Percentiles rank a stretch among this genome's conserved stretches.
Conservation (phyloP, 768 basidiomycete species). For the Boletus eberwhitei region DNA sequence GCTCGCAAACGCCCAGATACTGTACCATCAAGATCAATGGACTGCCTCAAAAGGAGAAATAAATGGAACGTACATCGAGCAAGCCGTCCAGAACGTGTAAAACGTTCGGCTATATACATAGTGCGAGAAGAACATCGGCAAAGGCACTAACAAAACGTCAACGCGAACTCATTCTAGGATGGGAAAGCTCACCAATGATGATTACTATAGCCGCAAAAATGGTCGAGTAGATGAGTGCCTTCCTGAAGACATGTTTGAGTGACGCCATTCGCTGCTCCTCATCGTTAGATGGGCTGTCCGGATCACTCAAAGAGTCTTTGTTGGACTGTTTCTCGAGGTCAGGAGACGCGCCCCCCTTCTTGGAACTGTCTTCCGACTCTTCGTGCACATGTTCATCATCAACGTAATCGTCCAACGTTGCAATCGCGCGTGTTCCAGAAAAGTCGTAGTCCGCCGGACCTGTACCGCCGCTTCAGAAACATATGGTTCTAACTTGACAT, state of each 20-base stretch:
- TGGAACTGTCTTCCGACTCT: background rate
- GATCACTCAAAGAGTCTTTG: background rate
- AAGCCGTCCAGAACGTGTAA: constrained; percentile 38
- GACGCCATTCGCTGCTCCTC: constrained; percentile 13
- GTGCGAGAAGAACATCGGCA: constrained; percentile 40
- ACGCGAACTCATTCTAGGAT: background rate
- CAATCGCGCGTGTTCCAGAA: constrained; percentile 34
- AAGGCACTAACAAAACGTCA: constrained; percentile 26
- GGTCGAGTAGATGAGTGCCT: constrained; percentile 33
- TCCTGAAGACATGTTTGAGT: constrained; percentile 31
- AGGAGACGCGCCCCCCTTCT: background rate
- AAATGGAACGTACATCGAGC: constrained; percentile 33
- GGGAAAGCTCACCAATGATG: constrained; percentile 28
- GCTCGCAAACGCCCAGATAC: constrained; percentile 36
- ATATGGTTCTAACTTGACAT: background rate
- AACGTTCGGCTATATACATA: constrained; percentile 36
- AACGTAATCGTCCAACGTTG: constrained; percentile 25
- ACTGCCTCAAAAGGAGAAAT: background rate
- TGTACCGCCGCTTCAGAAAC: constrained; percentile 7
- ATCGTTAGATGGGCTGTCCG: background rate
- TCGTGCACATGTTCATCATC: background rate
- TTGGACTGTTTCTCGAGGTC: constrained; percentile 18
- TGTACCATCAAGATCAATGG: constrained; percentile 9
- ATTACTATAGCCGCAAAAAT: constrained; percentile 34
- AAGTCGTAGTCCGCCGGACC: constrained; percentile 40